Base-by-base conservation (phyloP, 2,329 filamentous ascomycete species). In the Verticillium albo-atrum region DNA sequence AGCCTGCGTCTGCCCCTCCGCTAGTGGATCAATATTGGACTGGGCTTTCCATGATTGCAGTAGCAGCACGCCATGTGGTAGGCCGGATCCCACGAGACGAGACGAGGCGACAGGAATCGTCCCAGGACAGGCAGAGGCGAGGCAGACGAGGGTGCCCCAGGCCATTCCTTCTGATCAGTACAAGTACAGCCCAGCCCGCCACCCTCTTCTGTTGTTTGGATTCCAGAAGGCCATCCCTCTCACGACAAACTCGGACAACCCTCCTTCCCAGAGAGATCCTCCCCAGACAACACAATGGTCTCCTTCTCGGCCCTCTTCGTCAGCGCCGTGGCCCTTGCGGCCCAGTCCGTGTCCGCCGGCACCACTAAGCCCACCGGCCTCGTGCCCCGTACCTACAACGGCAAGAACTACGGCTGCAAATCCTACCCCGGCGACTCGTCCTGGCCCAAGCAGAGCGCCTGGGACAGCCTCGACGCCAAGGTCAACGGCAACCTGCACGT, bases 401-500 rank as follows among this genome's bases (percentile, higher is more conserved):
- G 68, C 4, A 58, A 58, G n/a, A 27, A 63, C 5, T 72, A 71
- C 54, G 67, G 63, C 35, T 73, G 70, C 56, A 72, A 72, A 58
- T 73, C 70, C 59, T 72, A 71, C 57, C 9, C 64, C 9, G 71
- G 65, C 10, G 68, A 72, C 25, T 59, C 62, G 15, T 72, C 71
- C 60, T 73, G 71, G 71, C 71, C 71, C n/a, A 63, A 55, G 15
- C 23, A 62, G 6, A 53, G 53, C 9, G 61, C 65, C 6, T 73
- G 71, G 71, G 34, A 64, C 25, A 62, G 52, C 12, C 60, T 77
- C 28, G 76, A 77, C 63, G 55, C 63, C 15, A 74, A 72, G 1
- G 70, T 76, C 17, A 66, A 66, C 15, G 75, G 75, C 1, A 75
- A 72, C 56, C 69, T 77, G 1, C 35, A 61, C 57, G 60, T 70